phyloP scores from a whole-genome alignment of 169 alveolate genomes.

The Fabrea salina region DNA sequence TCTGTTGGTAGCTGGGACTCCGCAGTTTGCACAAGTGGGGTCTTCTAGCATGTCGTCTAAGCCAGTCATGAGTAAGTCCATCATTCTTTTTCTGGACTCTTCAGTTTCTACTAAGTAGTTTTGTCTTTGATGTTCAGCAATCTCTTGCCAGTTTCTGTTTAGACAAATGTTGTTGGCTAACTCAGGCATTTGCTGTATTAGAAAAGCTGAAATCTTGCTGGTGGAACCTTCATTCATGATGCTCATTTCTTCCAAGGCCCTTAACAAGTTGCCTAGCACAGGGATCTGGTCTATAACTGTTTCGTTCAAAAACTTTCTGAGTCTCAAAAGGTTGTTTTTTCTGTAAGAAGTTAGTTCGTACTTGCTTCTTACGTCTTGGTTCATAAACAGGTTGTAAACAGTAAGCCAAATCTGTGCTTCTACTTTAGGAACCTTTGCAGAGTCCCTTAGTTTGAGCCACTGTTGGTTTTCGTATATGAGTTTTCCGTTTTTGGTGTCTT shows the following conservation, averaged over 20 bases:
- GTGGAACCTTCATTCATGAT: slow-evolving; percentile 58
- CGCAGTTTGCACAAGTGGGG: slow-evolving; percentile 78
- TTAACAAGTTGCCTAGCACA: slow-evolving; percentile 61
- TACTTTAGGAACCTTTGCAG: slow-evolving; percentile 58
- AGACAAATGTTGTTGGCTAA: slow-evolving; percentile 50
- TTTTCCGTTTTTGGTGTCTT: slow-evolving; percentile 70
- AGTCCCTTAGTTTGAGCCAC: slow-evolving; percentile 35
- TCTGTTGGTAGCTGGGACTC: slow-evolving; percentile 74
- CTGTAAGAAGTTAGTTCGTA: slow-evolving; percentile 80
- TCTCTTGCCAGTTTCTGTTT: slow-evolving; percentile 67
- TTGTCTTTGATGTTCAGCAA: slow-evolving; percentile 57
- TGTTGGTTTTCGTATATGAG: slow-evolving; percentile 55
- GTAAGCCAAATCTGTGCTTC: slow-evolving; percentile 84
- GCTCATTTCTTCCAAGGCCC: slow-evolving; percentile 80
- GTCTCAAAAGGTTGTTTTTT: slow-evolving; percentile 68
- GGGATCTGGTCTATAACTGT: slow-evolving; percentile 78
- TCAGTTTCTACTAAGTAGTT: slow-evolving; percentile 44
- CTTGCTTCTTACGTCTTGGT: slow-evolving; percentile 74
- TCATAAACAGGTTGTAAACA: slow-evolving; percentile 77
- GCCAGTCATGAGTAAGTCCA: slow-evolving; percentile 32
- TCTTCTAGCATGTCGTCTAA: slow-evolving; percentile 72
- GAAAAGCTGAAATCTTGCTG: slow-evolving; percentile 59
- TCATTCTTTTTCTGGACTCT: slow-evolving; percentile 45
- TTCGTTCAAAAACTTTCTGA: slow-evolving; percentile 82
- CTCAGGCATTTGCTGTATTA: slow-evolving; percentile 78